These are phyloP conservation scores for Evansstolkia leycettana DNA, from an alignment of 495 filamentous ascomycete genomes.

Conservation along the genomic window DNA sequence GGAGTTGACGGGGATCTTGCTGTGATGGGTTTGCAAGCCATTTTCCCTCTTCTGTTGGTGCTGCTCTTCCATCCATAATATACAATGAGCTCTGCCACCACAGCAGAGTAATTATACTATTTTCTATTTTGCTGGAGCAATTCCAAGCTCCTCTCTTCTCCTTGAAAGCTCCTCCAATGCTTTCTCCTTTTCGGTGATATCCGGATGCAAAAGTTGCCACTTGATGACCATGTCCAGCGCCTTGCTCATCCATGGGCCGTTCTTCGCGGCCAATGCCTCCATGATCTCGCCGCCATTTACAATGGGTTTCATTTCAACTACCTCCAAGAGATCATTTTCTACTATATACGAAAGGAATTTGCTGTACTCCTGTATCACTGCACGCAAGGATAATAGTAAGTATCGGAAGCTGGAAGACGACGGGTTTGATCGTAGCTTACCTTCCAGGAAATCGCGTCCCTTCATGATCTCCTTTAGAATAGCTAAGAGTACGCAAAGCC, in stretches of 20 bases:
- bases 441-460: constrained; percentile 16
- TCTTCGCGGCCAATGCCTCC: constrained; percentile 43
- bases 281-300: constrained; percentile 56
- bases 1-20: too few species aligned
- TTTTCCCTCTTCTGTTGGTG: too few species aligned
- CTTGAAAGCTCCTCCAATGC: constrained; percentile 53
- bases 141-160: constrained; percentile 42
- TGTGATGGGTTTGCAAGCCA: too few species aligned
- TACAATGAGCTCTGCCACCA: too few species aligned
- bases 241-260: constrained; percentile 67
- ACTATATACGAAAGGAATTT: constrained; percentile 31
- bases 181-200: constrained; percentile 40
- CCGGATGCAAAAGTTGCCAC: constrained; percentile 80
- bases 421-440: constrained; percentile 10
- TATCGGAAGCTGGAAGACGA: neutral
- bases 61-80: neutral
- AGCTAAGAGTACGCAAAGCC: constrained; percentile 56
- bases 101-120: too few species aligned
- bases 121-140: too few species aligned
- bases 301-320: constrained; percentile 41
- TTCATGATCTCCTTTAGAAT: constrained; percentile 53
- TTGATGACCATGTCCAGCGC: constrained; percentile 61
- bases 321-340: constrained; percentile 28
- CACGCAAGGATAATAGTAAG: constrained; percentile 7
- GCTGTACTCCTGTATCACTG: constrained; percentile 31